phyloP scores from a whole-genome alignment of 2,329 filamentous ascomycete genomes.

The Pseudocercospora vitis region DNA sequence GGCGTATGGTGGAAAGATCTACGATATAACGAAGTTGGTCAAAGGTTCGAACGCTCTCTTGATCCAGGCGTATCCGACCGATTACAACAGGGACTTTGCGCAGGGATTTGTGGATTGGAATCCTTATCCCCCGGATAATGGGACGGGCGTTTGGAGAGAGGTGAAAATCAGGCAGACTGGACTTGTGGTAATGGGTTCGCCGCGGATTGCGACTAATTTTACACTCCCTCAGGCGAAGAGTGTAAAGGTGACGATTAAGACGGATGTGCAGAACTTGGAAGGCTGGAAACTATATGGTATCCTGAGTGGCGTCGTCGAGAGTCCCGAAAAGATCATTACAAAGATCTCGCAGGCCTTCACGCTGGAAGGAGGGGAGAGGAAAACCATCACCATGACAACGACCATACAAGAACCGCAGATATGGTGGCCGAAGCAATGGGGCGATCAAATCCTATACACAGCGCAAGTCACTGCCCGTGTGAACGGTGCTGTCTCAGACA shows the following conservation, averaged over 20 bases:
- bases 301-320: slow-evolving; percentile 3
- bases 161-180: slow-evolving; percentile 11
- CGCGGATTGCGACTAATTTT: slow-evolving; percentile 9
- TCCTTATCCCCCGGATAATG: slow-evolving; percentile 18
- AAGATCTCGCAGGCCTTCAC: slow-evolving; percentile 5
- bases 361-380: background rate
- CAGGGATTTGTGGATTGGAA: slow-evolving; percentile 18
- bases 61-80: slow-evolving; percentile 9
- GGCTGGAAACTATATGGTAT: background rate
- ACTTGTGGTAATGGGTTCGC: background rate
- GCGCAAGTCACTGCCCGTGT: slow-evolving; percentile 1
- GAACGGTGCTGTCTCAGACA: slow-evolving; percentile 6
- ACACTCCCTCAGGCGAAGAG: slow-evolving; percentile 2
- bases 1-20: slow-evolving; percentile 18
- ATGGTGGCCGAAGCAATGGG: slow-evolving; percentile 19
- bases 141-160: slow-evolving; percentile 16
- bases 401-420: slow-evolving; percentile 8
- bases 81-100: slow-evolving; percentile 15
- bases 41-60: slow-evolving; percentile 5
- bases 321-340: background rate
- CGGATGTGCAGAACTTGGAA: slow-evolving; percentile 11
- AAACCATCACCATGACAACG: slow-evolving; percentile 2
- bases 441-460: slow-evolving; percentile 12
- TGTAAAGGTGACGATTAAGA: slow-evolving; percentile 12
- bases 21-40: slow-evolving; percentile 13